A percentile compares a stretch with the other conserved stretches of the same genome.
These are phyloP conservation scores for Malassezia psittaci DNA, from an alignment of 1,284 basidiomycete species.

Conservation along the genomic window DNA sequence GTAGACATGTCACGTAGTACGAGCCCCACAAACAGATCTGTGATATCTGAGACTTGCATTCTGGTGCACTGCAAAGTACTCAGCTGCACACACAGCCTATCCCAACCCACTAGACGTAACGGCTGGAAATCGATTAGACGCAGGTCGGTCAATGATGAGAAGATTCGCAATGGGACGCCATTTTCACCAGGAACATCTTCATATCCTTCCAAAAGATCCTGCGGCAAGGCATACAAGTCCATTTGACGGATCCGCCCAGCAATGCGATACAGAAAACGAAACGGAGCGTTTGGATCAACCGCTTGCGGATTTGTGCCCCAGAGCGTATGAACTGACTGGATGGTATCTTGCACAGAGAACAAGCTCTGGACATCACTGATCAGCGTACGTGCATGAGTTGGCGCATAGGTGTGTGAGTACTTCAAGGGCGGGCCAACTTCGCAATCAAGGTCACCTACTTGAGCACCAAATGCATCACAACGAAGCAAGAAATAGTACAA, in stretches of 20 bases:
- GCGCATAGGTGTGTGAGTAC: not conserved
- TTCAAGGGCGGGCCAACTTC: slow-evolving; percentile 36
- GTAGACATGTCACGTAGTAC: slow-evolving; percentile 58
- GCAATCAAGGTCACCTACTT: slow-evolving; percentile 69
- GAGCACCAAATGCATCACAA: slow-evolving; percentile 64
- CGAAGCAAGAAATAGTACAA: slow-evolving; percentile 79
- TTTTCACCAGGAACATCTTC: slow-evolving; percentile 64
- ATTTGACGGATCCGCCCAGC: slow-evolving; percentile 78
- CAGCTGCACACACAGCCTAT: slow-evolving; percentile 62
- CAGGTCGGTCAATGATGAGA: slow-evolving; percentile 68
- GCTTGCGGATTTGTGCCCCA: slow-evolving; percentile 16
- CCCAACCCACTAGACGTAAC: slow-evolving; percentile 72
- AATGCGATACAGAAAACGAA: slow-evolving; percentile 73
- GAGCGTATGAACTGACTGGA: slow-evolving; percentile 62
- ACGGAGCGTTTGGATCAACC: slow-evolving; percentile 56
- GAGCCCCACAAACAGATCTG: slow-evolving; percentile 65
- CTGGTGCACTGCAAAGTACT: slow-evolving; percentile 63
- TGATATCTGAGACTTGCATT: slow-evolving; percentile 72
- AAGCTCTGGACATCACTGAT: slow-evolving; percentile 60
- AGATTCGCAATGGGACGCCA: slow-evolving; percentile 67
- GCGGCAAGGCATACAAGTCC: slow-evolving; percentile 49
- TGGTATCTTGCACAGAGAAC: slow-evolving; percentile 63
- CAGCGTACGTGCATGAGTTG: slow-evolving; percentile 38
- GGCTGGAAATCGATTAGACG: slow-evolving; percentile 73
- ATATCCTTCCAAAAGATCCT: slow-evolving; percentile 58